Percentiles rank a stretch among this genome's conserved stretches.
Evolutionary conservation across 495 filamentous ascomycete genomes (phyloP).

Genomic region (Aspergillus diversus): DNA sequence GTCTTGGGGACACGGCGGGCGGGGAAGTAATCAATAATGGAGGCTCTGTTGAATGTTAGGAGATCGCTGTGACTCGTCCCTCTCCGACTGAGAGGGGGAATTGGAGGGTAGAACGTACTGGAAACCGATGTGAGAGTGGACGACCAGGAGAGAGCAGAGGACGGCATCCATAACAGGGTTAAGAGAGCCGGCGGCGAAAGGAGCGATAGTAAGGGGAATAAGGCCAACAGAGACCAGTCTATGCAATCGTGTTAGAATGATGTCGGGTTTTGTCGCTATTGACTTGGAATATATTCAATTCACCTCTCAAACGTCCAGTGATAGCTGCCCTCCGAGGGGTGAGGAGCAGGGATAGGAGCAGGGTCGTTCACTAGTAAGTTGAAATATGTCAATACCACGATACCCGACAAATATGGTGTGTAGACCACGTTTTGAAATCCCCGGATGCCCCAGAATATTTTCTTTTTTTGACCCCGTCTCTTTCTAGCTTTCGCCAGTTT

Average conservation of each 20-base stretch:
- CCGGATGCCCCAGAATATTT: background rate
- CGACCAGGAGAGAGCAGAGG: slow-evolving; percentile 78
- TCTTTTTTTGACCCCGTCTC: background rate
- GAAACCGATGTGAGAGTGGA: slow-evolving; percentile 96
- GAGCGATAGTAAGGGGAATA: slow-evolving; percentile 83
- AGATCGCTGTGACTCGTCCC: background rate
- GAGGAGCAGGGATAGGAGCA: slow-evolving; percentile 69
- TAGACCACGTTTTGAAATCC: background rate
- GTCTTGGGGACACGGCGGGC: slow-evolving; percentile 66
- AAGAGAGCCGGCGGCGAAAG: slow-evolving; percentile 87
- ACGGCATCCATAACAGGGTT: slow-evolving; percentile 87
- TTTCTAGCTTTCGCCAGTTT: background rate
- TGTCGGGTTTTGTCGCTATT: background rate
- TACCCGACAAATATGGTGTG: background rate
- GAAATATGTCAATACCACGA: slow-evolving; percentile 26
- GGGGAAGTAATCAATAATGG: slow-evolving; percentile 92
- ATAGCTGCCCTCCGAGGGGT: slow-evolving; percentile 85
- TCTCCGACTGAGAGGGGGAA: background rate
- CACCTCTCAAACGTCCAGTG: slow-evolving; percentile 98
- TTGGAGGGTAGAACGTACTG: slow-evolving; percentile 52
- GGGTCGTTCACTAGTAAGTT: slow-evolving; percentile 77
- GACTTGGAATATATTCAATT: slow-evolving; percentile 23
- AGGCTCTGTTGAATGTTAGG: slow-evolving; percentile 49
- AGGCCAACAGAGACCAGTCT: slow-evolving; percentile 75
- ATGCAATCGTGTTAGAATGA: slow-evolving; percentile 6